Evolutionary conservation across 441 rosid species (phyloP).

Genomic region (Populus hybrid): DNA sequence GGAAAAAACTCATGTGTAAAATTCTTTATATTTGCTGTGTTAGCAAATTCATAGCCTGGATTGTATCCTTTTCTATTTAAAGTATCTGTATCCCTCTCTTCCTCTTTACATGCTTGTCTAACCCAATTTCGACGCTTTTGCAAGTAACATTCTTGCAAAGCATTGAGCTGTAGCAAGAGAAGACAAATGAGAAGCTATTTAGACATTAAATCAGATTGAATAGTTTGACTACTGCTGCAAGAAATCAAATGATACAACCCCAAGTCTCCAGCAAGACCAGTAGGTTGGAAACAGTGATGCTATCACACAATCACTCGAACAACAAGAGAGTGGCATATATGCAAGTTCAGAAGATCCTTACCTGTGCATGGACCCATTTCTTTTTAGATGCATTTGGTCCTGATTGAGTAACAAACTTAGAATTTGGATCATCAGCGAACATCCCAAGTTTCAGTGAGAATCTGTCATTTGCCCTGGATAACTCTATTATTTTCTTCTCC

Average conservation of each 20-base stretch:
- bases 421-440: conserved; percentile 59
- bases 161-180: conserved; percentile 46
- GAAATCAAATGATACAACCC: no score
- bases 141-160: conserved; percentile 74
- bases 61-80: conserved; percentile 58
- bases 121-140: conserved; percentile 60
- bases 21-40: no score
- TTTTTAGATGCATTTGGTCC: conserved; percentile 53
- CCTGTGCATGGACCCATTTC: conserved; percentile 71
- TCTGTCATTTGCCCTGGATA: conserved; percentile 57
- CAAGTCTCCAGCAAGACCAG: no score
- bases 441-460: conserved; percentile 62
- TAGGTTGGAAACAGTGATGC: no score
- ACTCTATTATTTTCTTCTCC: conserved; percentile 66
- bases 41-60: conserved; percentile 28
- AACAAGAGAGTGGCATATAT: background rate
- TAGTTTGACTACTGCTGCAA: background rate
- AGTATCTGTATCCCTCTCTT: conserved; percentile 45
- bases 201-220: background rate
- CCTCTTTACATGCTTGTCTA: conserved; percentile 22
- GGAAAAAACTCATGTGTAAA: no score
- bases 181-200: background rate
- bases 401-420: conserved; percentile 52
- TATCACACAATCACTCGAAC: no score
- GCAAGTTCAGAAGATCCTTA: conserved; percentile 19